Evolutionary conservation across 2,329 filamentous ascomycete species (phyloP).

Genomic region (Ascochyta fabae): DNA sequence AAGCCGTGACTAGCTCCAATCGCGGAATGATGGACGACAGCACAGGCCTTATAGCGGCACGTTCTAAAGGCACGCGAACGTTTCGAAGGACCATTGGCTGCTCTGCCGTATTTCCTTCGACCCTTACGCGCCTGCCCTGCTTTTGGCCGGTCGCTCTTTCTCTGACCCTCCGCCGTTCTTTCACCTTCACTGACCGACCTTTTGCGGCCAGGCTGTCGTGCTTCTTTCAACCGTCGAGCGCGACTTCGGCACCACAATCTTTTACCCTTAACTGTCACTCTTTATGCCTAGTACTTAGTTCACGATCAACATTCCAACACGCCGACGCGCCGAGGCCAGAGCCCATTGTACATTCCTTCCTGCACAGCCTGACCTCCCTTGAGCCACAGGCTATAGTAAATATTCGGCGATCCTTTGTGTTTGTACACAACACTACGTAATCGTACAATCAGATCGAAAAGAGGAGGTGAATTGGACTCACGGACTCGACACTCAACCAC

Average conservation of each 20-base stretch:
- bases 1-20: slow-evolving; percentile 24
- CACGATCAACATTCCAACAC: slow-evolving; percentile 36
- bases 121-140: slow-evolving; percentile 16
- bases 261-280: slow-evolving; percentile 39
- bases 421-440: slow-evolving; percentile 34
- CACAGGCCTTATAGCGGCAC: slow-evolving; percentile 22
- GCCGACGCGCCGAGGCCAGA: slow-evolving; percentile 22
- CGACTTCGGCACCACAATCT: slow-evolving; percentile 46
- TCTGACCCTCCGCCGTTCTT: slow-evolving; percentile 25
- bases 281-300: slow-evolving; percentile 43
- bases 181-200: slow-evolving; percentile 25
- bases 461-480: slow-evolving; percentile 19
- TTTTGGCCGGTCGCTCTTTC: slow-evolving; percentile 19
- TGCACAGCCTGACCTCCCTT: slow-evolving; percentile 31
- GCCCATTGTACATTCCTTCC: slow-evolving; percentile 40
- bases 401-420: slow-evolving; percentile 23
- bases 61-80: slow-evolving; percentile 28
- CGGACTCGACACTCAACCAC: slow-evolving; percentile 6
- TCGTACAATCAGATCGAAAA: slow-evolving; percentile 20
- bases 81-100: slow-evolving; percentile 27
- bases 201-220: slow-evolving; percentile 50
- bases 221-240: slow-evolving; percentile 48
- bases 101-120: slow-evolving; percentile 29
- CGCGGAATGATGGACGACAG: slow-evolving; percentile 30
- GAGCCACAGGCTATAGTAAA: slow-evolving; percentile 31